Percentiles rank a stretch among this genome's conserved stretches.
Conservation (phyloP, 352 stramenopile species). For the Pythium brachiatum region DNA sequence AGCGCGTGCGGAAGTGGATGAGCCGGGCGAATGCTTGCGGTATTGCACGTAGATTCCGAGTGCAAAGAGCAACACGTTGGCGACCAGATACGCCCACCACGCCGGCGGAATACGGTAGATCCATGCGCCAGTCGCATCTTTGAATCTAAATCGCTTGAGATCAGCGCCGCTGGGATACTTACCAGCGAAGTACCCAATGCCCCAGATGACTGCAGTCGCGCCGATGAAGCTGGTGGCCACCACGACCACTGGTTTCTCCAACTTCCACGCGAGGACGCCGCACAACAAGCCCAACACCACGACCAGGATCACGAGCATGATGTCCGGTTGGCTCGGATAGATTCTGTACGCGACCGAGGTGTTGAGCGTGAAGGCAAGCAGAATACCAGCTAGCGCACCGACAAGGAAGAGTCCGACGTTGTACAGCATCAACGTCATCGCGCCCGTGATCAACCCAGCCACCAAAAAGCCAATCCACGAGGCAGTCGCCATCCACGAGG, state of each 20-base stretch:
- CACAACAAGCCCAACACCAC: constrained; percentile 35
- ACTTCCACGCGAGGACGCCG: constrained; percentile 41
- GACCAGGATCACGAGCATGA: constrained; percentile 45
- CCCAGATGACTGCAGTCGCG: constrained; percentile 38
- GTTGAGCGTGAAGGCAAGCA: constrained; percentile 49
- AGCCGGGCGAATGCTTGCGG: constrained; percentile 18
- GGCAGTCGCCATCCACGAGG: constrained; percentile 35
- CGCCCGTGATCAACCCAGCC: constrained; percentile 33
- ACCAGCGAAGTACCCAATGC: constrained; percentile 55
- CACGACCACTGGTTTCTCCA: constrained; percentile 56
- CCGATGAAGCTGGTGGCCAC: constrained; percentile 52
- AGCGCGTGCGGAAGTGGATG: constrained; percentile 5
- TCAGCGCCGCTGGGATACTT: constrained; percentile 53
- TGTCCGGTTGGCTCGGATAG: constrained; percentile 39
- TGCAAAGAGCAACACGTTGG: constrained; percentile 28
- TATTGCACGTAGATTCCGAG: constrained; percentile 33
- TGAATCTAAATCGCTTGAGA: constrained; percentile 36
- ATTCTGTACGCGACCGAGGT: constrained; percentile 39
- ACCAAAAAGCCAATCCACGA: constrained; percentile 55
- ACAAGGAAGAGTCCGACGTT: constrained; percentile 44
- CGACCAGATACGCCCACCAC: constrained; percentile 41
- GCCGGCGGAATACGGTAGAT: constrained; percentile 29
- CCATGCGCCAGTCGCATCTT: constrained; percentile 20
- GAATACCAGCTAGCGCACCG: constrained; percentile 36
- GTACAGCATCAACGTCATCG: constrained; percentile 42